Evolutionary conservation across 169 alveolate genomes (phyloP).

Genomic region (Eimeria falciformis): DNA sequence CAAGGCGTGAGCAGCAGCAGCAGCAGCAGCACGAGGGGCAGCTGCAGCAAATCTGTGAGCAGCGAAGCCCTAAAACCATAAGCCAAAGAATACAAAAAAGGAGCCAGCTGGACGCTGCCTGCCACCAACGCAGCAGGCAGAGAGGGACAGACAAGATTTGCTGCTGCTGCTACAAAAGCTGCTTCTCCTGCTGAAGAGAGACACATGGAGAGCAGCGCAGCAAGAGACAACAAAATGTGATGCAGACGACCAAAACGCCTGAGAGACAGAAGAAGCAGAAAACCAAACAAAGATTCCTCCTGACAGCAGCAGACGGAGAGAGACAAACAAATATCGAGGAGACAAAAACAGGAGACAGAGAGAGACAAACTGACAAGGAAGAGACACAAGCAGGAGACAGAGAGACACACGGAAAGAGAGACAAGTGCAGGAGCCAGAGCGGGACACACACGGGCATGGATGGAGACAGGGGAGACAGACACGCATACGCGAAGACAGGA

Average conservation of each 20-base stretch:
- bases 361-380: too few relatives aligned
- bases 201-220: background rate
- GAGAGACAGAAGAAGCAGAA: background rate
- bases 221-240: background rate
- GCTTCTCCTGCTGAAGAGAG: slow-evolving; percentile 16
- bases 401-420: background rate
- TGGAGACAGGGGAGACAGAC: too few relatives aligned
- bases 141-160: background rate
- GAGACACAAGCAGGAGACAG: background rate
- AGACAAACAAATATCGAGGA: too few relatives aligned
- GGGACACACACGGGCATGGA: too few relatives aligned
- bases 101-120: background rate
- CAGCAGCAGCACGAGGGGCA: slow-evolving; percentile 27
- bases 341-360: too few relatives aligned
- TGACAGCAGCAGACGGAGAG: too few relatives aligned
- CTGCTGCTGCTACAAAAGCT: slow-evolving; percentile 7
- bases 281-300: too few relatives aligned
- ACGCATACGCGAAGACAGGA: too few relatives aligned
- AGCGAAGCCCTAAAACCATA: background rate
- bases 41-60: slow-evolving; percentile 1
- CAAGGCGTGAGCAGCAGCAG: slow-evolving; percentile 17
- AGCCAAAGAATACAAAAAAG: background rate
- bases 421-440: background rate
- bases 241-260: background rate
- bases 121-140: background rate